Conservation (phyloP, 1,284 basidiomycete species). For the Earliella scabrosa region DNA sequence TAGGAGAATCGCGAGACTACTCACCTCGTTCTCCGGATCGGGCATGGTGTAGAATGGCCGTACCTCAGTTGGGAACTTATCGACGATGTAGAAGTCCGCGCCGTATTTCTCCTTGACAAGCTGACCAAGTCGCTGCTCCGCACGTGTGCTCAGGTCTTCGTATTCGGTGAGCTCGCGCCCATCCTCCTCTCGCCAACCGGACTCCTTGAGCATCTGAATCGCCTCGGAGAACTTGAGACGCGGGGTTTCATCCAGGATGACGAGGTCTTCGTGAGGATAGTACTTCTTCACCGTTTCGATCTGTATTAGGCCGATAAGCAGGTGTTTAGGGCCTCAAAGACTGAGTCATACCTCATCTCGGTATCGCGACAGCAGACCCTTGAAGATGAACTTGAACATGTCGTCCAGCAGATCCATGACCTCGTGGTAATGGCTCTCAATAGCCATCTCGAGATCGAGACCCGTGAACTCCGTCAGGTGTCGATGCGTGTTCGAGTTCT, state of each 20-base stretch:
- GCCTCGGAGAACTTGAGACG: constrained; percentile 61
- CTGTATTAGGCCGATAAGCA: constrained; percentile 15
- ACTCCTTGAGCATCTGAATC: constrained; percentile 56
- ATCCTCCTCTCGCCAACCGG: constrained; percentile 50
- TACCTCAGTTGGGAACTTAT: constrained; percentile 67
- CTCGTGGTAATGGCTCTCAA: constrained; percentile 72
- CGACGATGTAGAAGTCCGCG: constrained; percentile 73
- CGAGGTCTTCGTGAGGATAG: constrained; percentile 59
- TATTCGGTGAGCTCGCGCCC: constrained; percentile 54
- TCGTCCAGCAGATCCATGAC: constrained; percentile 45
- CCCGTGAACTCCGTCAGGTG: constrained; percentile 81
- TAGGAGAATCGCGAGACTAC: constrained; percentile 23
- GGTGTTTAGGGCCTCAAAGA: not conserved
- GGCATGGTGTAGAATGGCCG: constrained; percentile 79
- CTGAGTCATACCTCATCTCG: constrained; percentile 39
- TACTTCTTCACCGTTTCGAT: constrained; percentile 63
- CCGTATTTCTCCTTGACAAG: constrained; percentile 69
- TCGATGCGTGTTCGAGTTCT: constrained; percentile 75
- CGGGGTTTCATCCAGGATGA: constrained; percentile 53
- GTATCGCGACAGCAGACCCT: constrained; percentile 36
- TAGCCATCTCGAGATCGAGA: constrained; percentile 75
- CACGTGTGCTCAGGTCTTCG: constrained; percentile 48
- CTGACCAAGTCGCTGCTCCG: constrained; percentile 64
- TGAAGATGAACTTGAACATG: constrained; percentile 44
- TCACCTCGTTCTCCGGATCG: constrained; percentile 53